phyloP scores from a whole-genome alignment of 169 alveolate species.

The Cyclospora cayetanensis region DNA sequence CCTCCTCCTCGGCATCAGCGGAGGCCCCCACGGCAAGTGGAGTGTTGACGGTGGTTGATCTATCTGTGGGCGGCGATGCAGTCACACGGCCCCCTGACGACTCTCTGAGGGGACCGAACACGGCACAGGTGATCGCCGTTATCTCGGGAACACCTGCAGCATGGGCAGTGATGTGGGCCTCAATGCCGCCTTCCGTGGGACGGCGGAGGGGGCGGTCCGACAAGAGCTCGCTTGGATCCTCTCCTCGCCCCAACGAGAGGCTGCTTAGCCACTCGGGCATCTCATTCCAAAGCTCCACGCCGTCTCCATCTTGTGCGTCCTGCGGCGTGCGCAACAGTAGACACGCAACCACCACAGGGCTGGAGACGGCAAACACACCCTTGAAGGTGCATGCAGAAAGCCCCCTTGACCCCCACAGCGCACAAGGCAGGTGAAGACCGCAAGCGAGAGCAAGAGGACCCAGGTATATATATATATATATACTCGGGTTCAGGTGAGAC shows the following conservation, averaged over 20 bases:
- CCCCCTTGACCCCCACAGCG: too few relatives aligned
- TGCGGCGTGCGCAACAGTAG: neutral
- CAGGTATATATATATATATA: too few relatives aligned
- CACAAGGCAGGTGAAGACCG: too few relatives aligned
- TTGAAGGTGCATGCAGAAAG: too few relatives aligned
- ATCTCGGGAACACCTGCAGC: constrained; percentile 56
- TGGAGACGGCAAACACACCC: too few relatives aligned
- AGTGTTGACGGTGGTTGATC: too few relatives aligned
- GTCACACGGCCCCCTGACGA: neutral
- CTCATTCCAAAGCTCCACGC: constrained; percentile 29
- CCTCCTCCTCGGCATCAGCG: too few relatives aligned
- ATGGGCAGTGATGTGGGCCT: constrained; percentile 57
- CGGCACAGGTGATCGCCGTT: constrained; percentile 35
- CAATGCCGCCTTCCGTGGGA: constrained; percentile 51
- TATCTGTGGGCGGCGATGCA: too few relatives aligned
- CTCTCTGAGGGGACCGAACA: neutral
- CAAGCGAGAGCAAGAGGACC: too few relatives aligned
- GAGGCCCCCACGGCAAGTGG: neutral
- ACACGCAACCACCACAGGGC: too few relatives aligned
- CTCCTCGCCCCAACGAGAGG: constrained; percentile 2
- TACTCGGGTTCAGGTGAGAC: too few relatives aligned
- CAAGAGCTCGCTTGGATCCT: neutral
- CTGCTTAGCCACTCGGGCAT: constrained; percentile 49
- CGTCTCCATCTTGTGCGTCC: constrained; percentile 12
- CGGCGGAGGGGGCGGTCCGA: constrained; percentile 1